Evolutionary conservation across 495 filamentous ascomycete species (phyloP), one percentile per base, ranked within the genome.

Genomic region (Aspergillus avenaceus): DNA sequence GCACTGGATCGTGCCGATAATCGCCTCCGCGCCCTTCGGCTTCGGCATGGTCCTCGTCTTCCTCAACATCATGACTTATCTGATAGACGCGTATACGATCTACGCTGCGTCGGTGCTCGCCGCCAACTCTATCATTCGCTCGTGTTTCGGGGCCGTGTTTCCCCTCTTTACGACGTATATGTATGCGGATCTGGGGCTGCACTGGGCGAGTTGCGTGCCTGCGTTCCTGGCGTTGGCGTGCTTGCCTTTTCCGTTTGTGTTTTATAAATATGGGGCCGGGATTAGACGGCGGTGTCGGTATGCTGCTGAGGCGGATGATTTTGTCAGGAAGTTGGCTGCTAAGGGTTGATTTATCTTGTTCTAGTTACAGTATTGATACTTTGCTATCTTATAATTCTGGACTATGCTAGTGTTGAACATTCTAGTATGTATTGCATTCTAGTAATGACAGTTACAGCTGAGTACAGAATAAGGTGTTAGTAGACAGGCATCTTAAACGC

Each of bases 71-170:
- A 80, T 86, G 69, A 85, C 78, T 50, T 90, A 88, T 60, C 72
- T 89, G 23, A 81, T 88, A 50, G 85, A 87, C 58, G 71, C 80
- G 4, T 84, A 88, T 65, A 84, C 80, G 24, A 83, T 89, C 46
- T 90, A 83, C 53, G 85, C 86, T 0, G 86, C 87, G 0, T 84
- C 79, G 1, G 85, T 85, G 0, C 67, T 91, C 2, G 86, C 87
- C 1, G 84, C 84, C 5, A 88, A 84, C 59, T 71, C 81, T 8
- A 76, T 88, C 4, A 69, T 90, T n/a, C 68, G 78, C 8, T 75
- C 70, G 2, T 42, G 68, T 19, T 87, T 90, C 52, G 86, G 86
- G 36, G 83, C 84, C 9, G 82, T 74, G 0, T 90, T 90, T 63
- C 87, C 86, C 0, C 72, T 91, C 0, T 89, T 91, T 64, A 88